A percentile compares a stretch with the other conserved stretches of the same genome.
phyloP scores from a whole-genome alignment of 495 filamentous ascomycete genomes.

The Entonaema liquescens region DNA sequence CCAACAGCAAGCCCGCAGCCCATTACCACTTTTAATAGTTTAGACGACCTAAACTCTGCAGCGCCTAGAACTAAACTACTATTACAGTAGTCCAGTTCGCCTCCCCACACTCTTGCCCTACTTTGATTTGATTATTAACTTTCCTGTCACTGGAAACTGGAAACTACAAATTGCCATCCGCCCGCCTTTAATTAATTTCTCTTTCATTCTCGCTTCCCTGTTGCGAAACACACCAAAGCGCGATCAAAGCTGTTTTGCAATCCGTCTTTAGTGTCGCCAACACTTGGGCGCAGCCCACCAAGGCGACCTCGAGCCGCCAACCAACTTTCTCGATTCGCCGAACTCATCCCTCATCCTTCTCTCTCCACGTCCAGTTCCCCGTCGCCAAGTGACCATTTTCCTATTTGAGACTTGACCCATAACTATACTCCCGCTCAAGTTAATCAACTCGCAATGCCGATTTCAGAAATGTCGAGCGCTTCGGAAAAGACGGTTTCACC shows the following conservation, averaged over 20 bases:
- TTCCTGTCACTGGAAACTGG: constrained; percentile 38
- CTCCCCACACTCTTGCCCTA: constrained; percentile 43
- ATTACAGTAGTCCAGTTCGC: constrained; percentile 26
- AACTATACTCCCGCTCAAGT: constrained; percentile 1
- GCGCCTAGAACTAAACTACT: constrained; percentile 21
- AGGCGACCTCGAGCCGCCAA: constrained; percentile 46
- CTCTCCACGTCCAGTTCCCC: constrained; percentile 38
- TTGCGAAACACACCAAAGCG: constrained; percentile 18
- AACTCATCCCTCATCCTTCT: constrained; percentile 13
- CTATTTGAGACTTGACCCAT: constrained; percentile 35
- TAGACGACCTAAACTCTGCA: constrained; percentile 27
- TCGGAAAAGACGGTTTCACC: constrained; percentile 51
- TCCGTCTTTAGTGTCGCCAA: constrained; percentile 39
- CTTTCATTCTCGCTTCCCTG: constrained; percentile 22
- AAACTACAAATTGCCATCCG: constrained; percentile 47
- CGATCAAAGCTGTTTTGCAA: constrained; percentile 43
- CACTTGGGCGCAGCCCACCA: constrained; percentile 47
- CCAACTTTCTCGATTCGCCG: constrained; percentile 35
- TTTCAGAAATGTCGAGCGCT: constrained; percentile 44
- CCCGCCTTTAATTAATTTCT: constrained; percentile 38
- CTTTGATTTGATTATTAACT: constrained; percentile 45
- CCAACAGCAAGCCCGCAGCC: constrained; percentile 5
- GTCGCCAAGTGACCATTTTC: constrained; percentile 45
- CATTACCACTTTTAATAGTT: constrained; percentile 22
- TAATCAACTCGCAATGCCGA: constrained; percentile 2